Percentiles rank a stretch among this genome's conserved stretches.
Conservation (phyloP, 139 green algal species). For the Coelastrella sp. region DNA sequence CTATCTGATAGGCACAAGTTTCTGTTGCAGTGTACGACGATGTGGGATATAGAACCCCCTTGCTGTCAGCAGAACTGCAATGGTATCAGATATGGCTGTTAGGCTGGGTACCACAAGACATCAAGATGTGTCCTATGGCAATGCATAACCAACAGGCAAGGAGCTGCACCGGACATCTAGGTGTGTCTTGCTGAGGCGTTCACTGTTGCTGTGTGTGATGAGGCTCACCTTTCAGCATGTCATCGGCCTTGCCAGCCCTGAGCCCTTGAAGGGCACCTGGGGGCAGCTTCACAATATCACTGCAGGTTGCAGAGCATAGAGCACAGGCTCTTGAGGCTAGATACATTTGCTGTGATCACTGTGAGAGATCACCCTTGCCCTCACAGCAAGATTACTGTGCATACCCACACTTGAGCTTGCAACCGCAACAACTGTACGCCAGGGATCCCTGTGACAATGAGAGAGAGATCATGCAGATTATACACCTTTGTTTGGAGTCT, state of each 20-base stretch:
- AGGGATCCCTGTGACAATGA: too few species aligned
- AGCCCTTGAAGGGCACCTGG: constrained; percentile 44
- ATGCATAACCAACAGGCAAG: background rate
- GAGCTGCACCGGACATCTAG: background rate
- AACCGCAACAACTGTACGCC: too few species aligned
- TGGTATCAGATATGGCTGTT: too few species aligned
- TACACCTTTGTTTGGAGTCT: background rate
- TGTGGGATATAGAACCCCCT: background rate
- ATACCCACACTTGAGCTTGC: too few species aligned
- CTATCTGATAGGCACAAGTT: too few species aligned
- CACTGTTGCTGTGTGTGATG: too few species aligned
- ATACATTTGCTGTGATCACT: background rate
- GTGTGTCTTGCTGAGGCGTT: too few species aligned
- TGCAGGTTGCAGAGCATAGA: background rate
- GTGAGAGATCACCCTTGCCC: too few species aligned
- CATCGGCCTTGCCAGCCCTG: constrained; percentile 37
- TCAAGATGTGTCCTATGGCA: background rate
- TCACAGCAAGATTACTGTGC: too few species aligned
- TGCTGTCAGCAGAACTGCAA: background rate
- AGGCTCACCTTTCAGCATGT: constrained; percentile 34
- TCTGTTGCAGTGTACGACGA: too few species aligned
- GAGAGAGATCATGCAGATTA: too few species aligned
- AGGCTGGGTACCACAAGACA: background rate
- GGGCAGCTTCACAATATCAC: constrained; percentile 38
- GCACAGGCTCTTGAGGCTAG: too few species aligned